Conservation (phyloP, 2,329 filamentous ascomycete species). For the Dissoconium aciculare region DNA sequence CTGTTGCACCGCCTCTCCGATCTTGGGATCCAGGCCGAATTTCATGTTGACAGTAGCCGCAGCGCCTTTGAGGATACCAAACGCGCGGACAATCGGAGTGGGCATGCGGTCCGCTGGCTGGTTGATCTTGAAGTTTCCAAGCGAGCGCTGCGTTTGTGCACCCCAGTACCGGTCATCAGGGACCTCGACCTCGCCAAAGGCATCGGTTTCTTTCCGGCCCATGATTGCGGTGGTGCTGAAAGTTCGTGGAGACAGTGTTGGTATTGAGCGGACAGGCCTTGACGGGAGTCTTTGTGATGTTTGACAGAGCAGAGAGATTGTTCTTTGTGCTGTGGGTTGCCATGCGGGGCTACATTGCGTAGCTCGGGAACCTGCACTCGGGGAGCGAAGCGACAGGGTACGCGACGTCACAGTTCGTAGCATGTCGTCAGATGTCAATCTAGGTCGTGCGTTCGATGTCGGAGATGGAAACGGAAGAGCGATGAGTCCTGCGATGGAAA, state of each 20-base stretch:
- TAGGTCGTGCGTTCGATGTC: no score
- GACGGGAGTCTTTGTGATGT: neutral
- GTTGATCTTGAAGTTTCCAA: constrained; percentile 98
- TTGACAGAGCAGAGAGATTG: constrained; percentile 1
- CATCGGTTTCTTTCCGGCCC: constrained; percentile 72
- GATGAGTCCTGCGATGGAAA: no score
- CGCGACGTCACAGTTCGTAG: neutral
- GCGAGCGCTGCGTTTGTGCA: constrained; percentile 87
- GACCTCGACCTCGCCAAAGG: constrained; percentile 94
- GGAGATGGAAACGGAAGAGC: no score
- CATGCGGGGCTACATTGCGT: neutral
- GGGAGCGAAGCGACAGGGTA: neutral
- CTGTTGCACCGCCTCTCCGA: constrained; percentile 87
- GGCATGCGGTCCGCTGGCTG: constrained; percentile 99
- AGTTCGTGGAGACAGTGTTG: constrained; percentile 10
- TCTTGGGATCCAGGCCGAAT: constrained; percentile 78
- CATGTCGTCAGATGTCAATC: no score
- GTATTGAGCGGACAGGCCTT: constrained; percentile 1
- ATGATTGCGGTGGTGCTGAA: constrained; percentile 23
- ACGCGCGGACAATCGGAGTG: constrained; percentile 76
- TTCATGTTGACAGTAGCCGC: constrained; percentile 92
- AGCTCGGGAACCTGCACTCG: neutral
- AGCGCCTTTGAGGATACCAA: constrained; percentile 93
- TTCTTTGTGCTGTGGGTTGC: neutral
- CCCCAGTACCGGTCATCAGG: constrained; percentile 94